These are phyloP conservation scores for Madurella mycetomatis DNA, from an alignment of 2,329 filamentous ascomycete genomes.

Conservation along the genomic window DNA sequence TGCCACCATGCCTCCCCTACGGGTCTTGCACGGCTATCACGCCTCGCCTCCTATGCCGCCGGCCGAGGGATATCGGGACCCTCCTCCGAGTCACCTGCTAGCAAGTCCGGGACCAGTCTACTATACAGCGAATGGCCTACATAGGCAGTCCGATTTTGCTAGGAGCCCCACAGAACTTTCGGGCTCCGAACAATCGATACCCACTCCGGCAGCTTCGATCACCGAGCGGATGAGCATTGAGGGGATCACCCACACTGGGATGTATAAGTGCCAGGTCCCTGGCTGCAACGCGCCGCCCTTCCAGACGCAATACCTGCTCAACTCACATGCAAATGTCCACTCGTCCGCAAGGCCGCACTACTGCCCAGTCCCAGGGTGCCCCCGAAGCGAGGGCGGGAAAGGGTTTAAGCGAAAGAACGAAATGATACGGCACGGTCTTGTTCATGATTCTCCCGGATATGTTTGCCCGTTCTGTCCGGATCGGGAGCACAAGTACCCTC, in stretches of 20 bases:
- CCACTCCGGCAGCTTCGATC: slow-evolving; percentile 39
- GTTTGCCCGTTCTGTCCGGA: slow-evolving; percentile 95
- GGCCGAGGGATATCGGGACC: slow-evolving; percentile 41
- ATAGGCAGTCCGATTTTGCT: slow-evolving; percentile 41
- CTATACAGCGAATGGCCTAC: slow-evolving; percentile 32
- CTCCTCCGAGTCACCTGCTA: slow-evolving; percentile 42
- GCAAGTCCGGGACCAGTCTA: slow-evolving; percentile 33
- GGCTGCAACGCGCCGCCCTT: slow-evolving; percentile 71
- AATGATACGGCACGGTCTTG: slow-evolving; percentile 74
- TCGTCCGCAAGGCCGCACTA: slow-evolving; percentile 63
- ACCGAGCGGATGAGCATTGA: slow-evolving; percentile 57
- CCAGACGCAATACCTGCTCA: slow-evolving; percentile 71
- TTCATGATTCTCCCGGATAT: slow-evolving; percentile 92
- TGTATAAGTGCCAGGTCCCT: slow-evolving; percentile 54
- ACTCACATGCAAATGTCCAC: slow-evolving; percentile 73
- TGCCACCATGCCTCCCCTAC: slow-evolving; percentile 28
- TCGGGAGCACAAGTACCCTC: slow-evolving; percentile 87
- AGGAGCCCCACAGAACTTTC: slow-evolving; percentile 44
- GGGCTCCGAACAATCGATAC: slow-evolving; percentile 28
- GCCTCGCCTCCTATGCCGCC: slow-evolving; percentile 48
- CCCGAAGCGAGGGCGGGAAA: slow-evolving; percentile 59
- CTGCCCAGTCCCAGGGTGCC: slow-evolving; percentile 58
- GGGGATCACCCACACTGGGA: slow-evolving; percentile 49
- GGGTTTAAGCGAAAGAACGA: slow-evolving; percentile 71
- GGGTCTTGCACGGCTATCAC: slow-evolving; percentile 35